Base-by-base conservation (phyloP, 148 eudicot species). In the Amaranthus hypochondriacus region DNA sequence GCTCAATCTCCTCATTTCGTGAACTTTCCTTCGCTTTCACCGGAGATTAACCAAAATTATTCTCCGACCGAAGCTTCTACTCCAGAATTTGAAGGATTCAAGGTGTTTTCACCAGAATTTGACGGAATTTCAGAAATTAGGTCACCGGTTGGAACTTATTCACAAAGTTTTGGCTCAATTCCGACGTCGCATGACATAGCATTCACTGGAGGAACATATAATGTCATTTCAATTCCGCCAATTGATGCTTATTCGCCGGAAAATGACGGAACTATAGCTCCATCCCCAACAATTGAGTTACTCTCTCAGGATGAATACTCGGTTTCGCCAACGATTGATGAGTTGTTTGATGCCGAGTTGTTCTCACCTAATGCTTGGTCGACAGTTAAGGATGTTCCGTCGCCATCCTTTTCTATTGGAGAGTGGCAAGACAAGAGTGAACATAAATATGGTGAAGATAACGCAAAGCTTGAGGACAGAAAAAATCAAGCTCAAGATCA, bases 171-270 rank as follows among this genome's bases (percentile, higher is more conserved):
- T 15, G 64, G 48, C 11, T 48, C 7, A 50, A 67, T 21, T 74
- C 77, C 77, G 47, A 50, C 55, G 13, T 70, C 75, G 13, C 7
- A 67, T 50, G 42, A 44, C 6, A 28, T 14, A 0, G 71, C 63
- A 28, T 78, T 47, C 46, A 48, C 56, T 2, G 74, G 64, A 77
- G 57, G 70, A 9, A 39, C 14, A 62, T 62, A 70, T 78, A 39
- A 61, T 39, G 55, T 75, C 4, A 64, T 78, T 28, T 79, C 78
- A 12, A 11, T 43, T 54, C 75, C 73, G 5, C 84, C 84, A 43
- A 13, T 10, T 12, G 56, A 61, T 58, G 64, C 58, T 51, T 44
- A 50, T 51, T 57, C 70, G 14, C 8, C 70, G 43, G 73, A 65
- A 0, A 1, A 6, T 13, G 74, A 11, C 5, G 39, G 56, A 51